Evolutionary conservation across 176 grass and related monocot genomes (phyloP), one percentile per base, ranked within the genome.

Genomic region (Hordeum marinum): DNA sequence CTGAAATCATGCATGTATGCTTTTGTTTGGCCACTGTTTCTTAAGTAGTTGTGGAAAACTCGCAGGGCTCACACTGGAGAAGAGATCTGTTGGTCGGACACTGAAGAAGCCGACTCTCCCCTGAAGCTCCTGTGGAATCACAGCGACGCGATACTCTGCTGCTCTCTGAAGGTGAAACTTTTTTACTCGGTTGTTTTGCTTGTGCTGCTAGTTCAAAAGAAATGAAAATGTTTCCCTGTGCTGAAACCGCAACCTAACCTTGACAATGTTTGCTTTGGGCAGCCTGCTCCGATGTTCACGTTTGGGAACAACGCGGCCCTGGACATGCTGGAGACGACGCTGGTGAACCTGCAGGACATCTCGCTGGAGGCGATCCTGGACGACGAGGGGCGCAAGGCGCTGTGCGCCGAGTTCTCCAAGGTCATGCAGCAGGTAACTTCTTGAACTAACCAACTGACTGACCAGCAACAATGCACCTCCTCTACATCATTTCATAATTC

Each of bases 291-390:
- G 0, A 86, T 94, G 41, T 92, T 99, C 52, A 92, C 90, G 25
- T 99, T 99, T 11, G 91, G 94, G 3, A 99, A 99, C 61, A 91
- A 92, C 17, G 92, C 97, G 0, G 97, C 94, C 13, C 90, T 99
- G 8, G 97, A 99, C 45, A 94, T 99, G 88, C 86, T 99, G 4
- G 97, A 99, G 45, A 99, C 97, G 8, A 92, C 97, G 0, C 67
- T 99, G 80, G 78, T 99, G 65, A 89, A 94, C 71, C 87, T 99
- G 57, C 97, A 99, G 78, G 97, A 99, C 75, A 91, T 96, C 42
- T 87, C 84, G 0, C 90, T 96, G 1, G 94, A 96, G 84, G 87
- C 75, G 3, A 92, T 96, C 78, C 90, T 99, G 0, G 86, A 95
- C 0, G 94, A 96, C 0, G 85, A 86, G 14, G 90, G 88, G 25